Evolutionary conservation across 345 rosid genomes (phyloP), one percentile per base, ranked within the genome.

Genomic region (Pugionium dolabratum): DNA sequence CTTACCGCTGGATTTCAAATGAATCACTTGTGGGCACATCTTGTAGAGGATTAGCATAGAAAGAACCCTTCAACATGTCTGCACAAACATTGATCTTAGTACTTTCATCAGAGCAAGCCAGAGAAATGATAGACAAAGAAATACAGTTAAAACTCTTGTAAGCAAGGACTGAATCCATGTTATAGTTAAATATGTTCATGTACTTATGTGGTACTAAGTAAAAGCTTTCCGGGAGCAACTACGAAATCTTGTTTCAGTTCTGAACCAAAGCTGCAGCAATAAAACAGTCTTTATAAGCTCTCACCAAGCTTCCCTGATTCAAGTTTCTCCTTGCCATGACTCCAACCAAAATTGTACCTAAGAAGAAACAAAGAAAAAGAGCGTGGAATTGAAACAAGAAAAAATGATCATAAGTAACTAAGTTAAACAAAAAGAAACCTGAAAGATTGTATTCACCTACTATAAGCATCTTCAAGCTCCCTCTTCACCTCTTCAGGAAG

Each of bases 331-430:
- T 89, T 87, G 50, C 96, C 97, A 84, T 89, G 98, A 74, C 97
- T 93, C 97, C 97, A 93, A 61, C 98, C 98, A 53, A 85, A 87
- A 75, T 85, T 90, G 64, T 86, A 93, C 85, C 98, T 91, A 43
- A 32, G 18, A 67, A 2, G 10, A 61, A 53, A 60, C 39, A 44
- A 44, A 45, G 0, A 11, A 32, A 54, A 49, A 31, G 6, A 35
- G 30, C 4, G 25, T 18, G 37, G 4, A 66, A 31, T 7, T 59
- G 6, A 32, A 64, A 50, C 30, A 33, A 33, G 5, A 30, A 45
- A 35, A 36, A 2, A 28, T 34, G 61, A 72, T 39, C 10, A 58
- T 2, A 72, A n/a, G 39, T 2, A 36, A 45, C 45, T 39, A 2
- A 61, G 28, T 2, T 7, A 2, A 4, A 36, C 11, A 9, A 53